phyloP scores from a whole-genome alignment of 2,329 filamentous ascomycete species.

The Hypomyces perniciosus region DNA sequence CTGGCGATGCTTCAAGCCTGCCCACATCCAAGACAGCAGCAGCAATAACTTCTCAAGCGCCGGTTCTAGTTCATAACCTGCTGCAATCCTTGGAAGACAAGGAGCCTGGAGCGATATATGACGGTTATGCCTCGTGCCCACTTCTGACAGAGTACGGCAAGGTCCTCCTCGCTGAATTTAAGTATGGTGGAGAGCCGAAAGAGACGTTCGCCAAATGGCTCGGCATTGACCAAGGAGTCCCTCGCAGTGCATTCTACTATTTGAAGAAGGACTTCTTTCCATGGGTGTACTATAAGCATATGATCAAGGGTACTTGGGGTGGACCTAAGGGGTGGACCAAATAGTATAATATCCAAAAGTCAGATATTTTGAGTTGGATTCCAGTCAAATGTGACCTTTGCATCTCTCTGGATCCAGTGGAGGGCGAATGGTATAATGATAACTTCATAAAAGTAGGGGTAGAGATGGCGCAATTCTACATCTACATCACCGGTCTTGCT shows the following conservation, averaged over 20 bases:
- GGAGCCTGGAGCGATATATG: conserved; percentile 38
- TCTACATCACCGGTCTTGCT: no score
- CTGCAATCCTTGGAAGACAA: conserved; percentile 40
- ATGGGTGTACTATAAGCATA: conserved; percentile 55
- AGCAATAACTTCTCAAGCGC: conserved; percentile 46
- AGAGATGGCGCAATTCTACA: no score
- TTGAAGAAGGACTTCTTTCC: conserved; percentile 64
- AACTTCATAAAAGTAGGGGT: no score
- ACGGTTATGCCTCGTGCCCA: conserved; percentile 52
- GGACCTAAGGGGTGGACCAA: conserved; percentile 49
- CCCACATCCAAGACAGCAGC: conserved; percentile 53
- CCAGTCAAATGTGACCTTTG: no score
- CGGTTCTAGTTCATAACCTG: conserved; percentile 45
- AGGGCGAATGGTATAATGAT: no score
- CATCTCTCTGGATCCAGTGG: no score
- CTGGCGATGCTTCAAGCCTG: conserved; percentile 52
- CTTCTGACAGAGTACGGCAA: conserved; percentile 53
- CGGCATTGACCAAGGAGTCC: conserved; percentile 51
- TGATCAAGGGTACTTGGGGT: conserved; percentile 58
- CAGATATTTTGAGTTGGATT: no score
- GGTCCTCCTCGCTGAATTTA: conserved; percentile 60
- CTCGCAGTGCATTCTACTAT: conserved; percentile 53
- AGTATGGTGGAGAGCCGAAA: conserved; percentile 56
- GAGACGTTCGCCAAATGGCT: conserved; percentile 53
- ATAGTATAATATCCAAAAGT: neutral